These are phyloP conservation scores for Chlorella sorokiniana DNA, from an alignment of 139 green algal genomes.

Conservation along the genomic window DNA sequence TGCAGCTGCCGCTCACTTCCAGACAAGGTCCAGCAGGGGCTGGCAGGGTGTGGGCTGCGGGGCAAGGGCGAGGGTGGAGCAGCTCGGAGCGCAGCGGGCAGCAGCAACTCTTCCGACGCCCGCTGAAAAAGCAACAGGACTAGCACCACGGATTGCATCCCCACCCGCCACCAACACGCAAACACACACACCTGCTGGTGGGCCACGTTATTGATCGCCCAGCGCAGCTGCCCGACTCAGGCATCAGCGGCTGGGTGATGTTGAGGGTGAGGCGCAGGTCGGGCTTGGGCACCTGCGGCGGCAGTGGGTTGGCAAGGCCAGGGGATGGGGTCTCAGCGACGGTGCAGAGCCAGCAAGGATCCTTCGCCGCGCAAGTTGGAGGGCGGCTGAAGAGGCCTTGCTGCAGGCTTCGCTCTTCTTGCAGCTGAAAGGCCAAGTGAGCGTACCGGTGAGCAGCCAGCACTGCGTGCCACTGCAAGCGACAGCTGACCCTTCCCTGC, in stretches of 20 bases:
- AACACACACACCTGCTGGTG: neutral
- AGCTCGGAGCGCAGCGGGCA: neutral
- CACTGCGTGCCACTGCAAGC: too few relatives aligned
- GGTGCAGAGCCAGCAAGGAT: too few relatives aligned
- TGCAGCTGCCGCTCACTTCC: neutral
- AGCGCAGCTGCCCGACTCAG: constrained; percentile 26
- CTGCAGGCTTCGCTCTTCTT: too few relatives aligned
- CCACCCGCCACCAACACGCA: neutral
- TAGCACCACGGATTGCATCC: neutral
- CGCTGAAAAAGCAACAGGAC: neutral
- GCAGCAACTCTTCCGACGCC: neutral
- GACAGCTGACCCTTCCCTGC: too few relatives aligned
- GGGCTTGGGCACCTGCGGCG: neutral
- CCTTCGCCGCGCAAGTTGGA: too few relatives aligned
- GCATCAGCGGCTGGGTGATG: constrained; percentile 31
- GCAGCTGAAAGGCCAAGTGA: too few relatives aligned
- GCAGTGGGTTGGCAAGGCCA: neutral
- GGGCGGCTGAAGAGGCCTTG: too few relatives aligned
- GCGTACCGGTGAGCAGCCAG: too few relatives aligned
- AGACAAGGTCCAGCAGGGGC: constrained; percentile 16
- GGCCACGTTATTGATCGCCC: constrained; percentile 21
- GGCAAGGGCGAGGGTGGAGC: neutral
- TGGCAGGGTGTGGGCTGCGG: constrained; percentile 1
- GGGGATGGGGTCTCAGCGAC: too few relatives aligned
- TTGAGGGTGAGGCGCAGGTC: constrained; percentile 3